These are phyloP conservation scores for Pontederia paniculata DNA, from an alignment of 176 grass and related monocot species.

Conservation along the genomic window DNA sequence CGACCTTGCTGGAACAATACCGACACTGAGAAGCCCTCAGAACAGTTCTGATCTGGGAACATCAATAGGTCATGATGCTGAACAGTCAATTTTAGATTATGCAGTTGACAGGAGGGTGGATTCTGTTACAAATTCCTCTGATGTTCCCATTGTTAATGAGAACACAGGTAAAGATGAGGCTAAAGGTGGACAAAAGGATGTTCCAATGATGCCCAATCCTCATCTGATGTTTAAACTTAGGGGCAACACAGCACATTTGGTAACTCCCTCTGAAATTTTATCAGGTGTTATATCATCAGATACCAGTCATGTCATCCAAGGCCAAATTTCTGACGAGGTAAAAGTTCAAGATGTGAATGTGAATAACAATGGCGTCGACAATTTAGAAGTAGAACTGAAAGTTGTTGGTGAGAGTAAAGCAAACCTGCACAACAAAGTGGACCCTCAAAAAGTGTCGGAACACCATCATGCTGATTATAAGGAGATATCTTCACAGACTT, in stretches of 20 bases:
- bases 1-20: conserved; percentile 32
- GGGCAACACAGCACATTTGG: conserved; percentile 41
- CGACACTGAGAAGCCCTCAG: conserved; percentile 24
- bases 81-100: conserved; percentile 37
- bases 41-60: conserved; percentile 34
- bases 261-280: conserved; percentile 71
- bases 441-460: conserved; percentile 39
- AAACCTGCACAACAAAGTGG: conserved; percentile 31
- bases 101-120: conserved; percentile 36
- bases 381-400: conserved; percentile 25
- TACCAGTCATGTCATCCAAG: conserved; percentile 29
- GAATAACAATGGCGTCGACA: conserved; percentile 20
- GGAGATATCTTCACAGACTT: conserved; percentile 27
- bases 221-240: conserved; percentile 32
- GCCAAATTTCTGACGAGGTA: conserved; percentile 24
- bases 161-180: conserved; percentile 30
- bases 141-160: conserved; percentile 26
- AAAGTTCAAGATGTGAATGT: conserved; percentile 30
- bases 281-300: conserved; percentile 49
- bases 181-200: conserved; percentile 28
- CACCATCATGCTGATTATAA: conserved; percentile 28
- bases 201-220: conserved; percentile 31
- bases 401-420: conserved; percentile 15
- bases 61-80: conserved; percentile 34
- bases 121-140: conserved; percentile 22